phyloP scores from a whole-genome alignment of 2,329 filamentous ascomycete genomes.

The Fusarium mangiferae region DNA sequence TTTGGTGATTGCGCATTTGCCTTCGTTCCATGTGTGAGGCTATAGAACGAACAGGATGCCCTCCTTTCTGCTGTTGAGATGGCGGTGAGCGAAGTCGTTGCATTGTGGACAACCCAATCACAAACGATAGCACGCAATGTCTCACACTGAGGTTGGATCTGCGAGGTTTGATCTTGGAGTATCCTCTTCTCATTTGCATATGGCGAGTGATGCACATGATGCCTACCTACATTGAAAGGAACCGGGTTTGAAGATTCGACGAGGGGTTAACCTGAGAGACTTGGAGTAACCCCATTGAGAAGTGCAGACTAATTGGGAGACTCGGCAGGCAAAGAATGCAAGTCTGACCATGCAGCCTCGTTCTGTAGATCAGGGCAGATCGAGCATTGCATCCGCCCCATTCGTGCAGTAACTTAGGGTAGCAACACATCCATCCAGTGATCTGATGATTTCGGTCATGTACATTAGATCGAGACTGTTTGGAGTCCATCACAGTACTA shows the following conservation, averaged over 20 bases:
- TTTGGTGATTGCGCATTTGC: conserved; percentile 7
- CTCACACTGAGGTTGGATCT: conserved; percentile 18
- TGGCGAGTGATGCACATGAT: conserved; percentile 17
- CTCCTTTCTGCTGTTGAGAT: conserved; percentile 29
- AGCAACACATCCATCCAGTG: conserved; percentile 2
- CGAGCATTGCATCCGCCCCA: conserved; percentile 24
- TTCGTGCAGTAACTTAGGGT: conserved; percentile 7
- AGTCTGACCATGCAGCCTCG: conserved; percentile 29
- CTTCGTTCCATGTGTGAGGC: conserved; percentile 11
- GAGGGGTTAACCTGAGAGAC: neutral
- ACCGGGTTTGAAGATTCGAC: neutral
- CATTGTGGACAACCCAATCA: conserved; percentile 9
- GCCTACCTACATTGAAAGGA: neutral
- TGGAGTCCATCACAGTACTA: neutral
- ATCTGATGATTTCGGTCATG: neutral
- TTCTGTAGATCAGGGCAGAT: conserved; percentile 30
- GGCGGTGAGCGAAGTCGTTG: conserved; percentile 29
- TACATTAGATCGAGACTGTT: neutral
- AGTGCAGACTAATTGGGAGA: neutral
- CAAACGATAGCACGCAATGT: conserved; percentile 20
- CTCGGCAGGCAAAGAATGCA: conserved; percentile 23
- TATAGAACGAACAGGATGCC: conserved; percentile 26
- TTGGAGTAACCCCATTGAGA: neutral
- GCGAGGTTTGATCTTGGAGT: neutral
- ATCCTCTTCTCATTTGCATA: conserved; percentile 12